Evolutionary conservation across 2,329 filamentous ascomycete genomes (phyloP), one percentile per base, ranked within the genome.

Genomic region (Ceratocystis albifundus): DNA sequence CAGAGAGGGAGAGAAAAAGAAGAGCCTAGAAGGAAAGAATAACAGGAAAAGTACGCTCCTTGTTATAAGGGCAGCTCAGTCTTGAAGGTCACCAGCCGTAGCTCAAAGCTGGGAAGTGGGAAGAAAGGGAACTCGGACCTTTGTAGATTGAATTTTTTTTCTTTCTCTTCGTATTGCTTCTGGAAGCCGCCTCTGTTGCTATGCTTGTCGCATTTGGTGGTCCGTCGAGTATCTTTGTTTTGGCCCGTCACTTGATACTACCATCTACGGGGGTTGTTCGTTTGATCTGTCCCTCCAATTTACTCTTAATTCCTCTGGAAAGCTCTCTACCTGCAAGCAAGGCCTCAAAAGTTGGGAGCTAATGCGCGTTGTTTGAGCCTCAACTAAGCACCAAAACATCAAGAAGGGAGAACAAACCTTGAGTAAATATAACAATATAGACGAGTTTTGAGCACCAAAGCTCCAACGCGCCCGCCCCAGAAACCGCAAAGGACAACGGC

Each of bases 401-500:
- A 32, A 57, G 64, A 65, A 65, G 44, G 17, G 53, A n/a, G 10
- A 12, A 62, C 55, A 41, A 15, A 12, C 10, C 36, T 41, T 15
- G 36, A 41, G 36, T 41, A 15, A 15, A 41, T 15, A 41, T 41
- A 15, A 12, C 36, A 41, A 41, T 41, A 12, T 12, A 41, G 45
- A 61, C 36, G 28, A 62, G 63, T 44, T 12, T 41, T 15, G 36
- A 59, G n/a, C 28, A 65, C 44, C 53, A 61, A 15, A 55, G n/a
- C 53, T 65, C 46, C 5, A 48, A 25, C 22, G 22, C 48, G n/a
- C n/a, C n/a, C 22, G 28, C 41, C 61, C 20, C 57, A 65, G 63
- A 46, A 67, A 67, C 66, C 44, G 17, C 46, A 62, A 48, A 50
- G 45, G 10, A 36, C 55, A n/a, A 36, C 55, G 28, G 45, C 41